A percentile compares a stretch with the other conserved stretches of the same genome.
Evolutionary conservation across 164 flowering plant genomes (phyloP).

Genomic region (Magnolia sinica): DNA sequence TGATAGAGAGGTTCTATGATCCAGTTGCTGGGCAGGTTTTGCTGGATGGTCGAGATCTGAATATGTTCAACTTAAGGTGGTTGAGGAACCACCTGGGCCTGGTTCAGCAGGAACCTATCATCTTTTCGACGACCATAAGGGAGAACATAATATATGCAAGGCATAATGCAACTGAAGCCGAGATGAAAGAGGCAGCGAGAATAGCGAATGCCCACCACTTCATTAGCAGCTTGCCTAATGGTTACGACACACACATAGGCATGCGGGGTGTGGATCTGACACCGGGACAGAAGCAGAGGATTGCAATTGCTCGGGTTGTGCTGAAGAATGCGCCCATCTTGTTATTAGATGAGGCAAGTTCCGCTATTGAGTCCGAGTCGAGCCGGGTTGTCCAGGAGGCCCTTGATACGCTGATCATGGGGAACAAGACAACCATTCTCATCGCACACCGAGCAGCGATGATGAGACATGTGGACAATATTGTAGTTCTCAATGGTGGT

Average conservation of each 20-base stretch:
- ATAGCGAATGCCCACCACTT: constrained; percentile 98
- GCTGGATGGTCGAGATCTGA: constrained; percentile 85
- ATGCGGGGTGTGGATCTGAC: constrained; percentile 95
- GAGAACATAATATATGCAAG: constrained; percentile 96
- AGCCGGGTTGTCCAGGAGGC: constrained; percentile 98
- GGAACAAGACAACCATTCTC: constrained; percentile 91
- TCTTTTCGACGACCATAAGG: constrained; percentile 86
- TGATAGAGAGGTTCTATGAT: constrained; percentile 87
- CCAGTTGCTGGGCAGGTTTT: constrained; percentile 87
- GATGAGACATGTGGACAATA: constrained; percentile 99
- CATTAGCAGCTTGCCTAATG: constrained; percentile 94
- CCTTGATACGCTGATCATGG: constrained; percentile 93
- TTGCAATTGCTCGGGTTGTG: constrained; percentile 94
- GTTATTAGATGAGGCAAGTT: constrained; percentile 89
- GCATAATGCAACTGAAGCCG: constrained; percentile 95
- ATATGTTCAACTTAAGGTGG: constrained; percentile 79
- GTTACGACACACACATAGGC: constrained; percentile 95
- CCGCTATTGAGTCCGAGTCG: constrained; percentile 95
- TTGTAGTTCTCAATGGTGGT: constrained; percentile 95
- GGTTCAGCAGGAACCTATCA: constrained; percentile 94
- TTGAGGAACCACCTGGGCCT: constrained; percentile 90
- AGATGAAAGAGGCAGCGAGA: constrained; percentile 97
- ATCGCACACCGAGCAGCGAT: constrained; percentile 94
- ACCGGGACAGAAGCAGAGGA: constrained; percentile 97
- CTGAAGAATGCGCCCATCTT: constrained; percentile 94